These are phyloP conservation scores for Yamadazyma jaroonii DNA, from an alignment of 1,139 yeast species.

Conservation along the genomic window DNA sequence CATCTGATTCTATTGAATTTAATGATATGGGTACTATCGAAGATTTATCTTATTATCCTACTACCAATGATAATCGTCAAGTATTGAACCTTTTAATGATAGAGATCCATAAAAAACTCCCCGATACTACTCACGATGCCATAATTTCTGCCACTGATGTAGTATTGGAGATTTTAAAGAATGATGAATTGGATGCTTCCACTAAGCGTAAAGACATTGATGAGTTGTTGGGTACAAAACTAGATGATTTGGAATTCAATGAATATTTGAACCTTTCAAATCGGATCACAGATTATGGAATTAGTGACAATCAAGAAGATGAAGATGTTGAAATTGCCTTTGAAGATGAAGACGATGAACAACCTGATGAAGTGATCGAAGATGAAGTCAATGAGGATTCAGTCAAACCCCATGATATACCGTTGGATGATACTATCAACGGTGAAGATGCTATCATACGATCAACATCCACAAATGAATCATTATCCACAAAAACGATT, in stretches of 20 bases:
- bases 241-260: conserved; percentile 50
- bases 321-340: conserved; percentile 17
- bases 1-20: background rate
- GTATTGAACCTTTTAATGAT: conserved; percentile 20
- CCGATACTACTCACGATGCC: conserved; percentile 43
- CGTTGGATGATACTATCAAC: background rate
- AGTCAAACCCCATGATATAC: background rate
- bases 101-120: conserved; percentile 28
- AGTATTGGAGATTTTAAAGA: conserved; percentile 57
- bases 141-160: conserved; percentile 65
- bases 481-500: conserved; percentile 6
- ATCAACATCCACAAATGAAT: no score
- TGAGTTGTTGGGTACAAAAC: conserved; percentile 41
- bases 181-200: conserved; percentile 26
- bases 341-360: conserved; percentile 15
- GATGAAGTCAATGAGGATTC: background rate
- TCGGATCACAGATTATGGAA: conserved; percentile 56
- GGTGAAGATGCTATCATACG: conserved; percentile 3
- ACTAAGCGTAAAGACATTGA: conserved; percentile 35
- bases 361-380: conserved; percentile 11
- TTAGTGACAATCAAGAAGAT: conserved; percentile 22
- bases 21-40: conserved; percentile 11
- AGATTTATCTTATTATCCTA: conserved; percentile 15
- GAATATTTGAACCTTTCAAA: conserved; percentile 51
- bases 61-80: conserved; percentile 10